Evolutionary conservation across 257 asterid genomes (phyloP).

Genomic region (Solanum tarapatanum): DNA sequence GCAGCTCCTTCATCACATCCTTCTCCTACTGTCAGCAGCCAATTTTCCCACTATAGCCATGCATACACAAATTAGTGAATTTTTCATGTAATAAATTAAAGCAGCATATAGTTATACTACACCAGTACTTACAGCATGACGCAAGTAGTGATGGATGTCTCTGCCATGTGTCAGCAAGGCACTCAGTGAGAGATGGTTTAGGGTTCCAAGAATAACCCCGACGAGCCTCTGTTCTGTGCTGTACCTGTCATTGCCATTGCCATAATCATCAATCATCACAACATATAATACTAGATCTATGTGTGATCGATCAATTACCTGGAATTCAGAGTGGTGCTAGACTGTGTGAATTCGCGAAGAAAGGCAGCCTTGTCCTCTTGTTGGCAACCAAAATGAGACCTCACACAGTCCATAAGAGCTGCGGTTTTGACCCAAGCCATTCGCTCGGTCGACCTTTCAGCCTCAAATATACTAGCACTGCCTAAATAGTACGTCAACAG

Average conservation of each 20-base stretch:
- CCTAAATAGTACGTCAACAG: conserved; percentile 35
- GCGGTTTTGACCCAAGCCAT: conserved; percentile 72
- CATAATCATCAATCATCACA: not conserved
- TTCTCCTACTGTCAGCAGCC: conserved; percentile 35
- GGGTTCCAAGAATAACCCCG: conserved; percentile 24
- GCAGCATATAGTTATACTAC: too few relatives aligned
- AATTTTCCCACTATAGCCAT: conserved; percentile 53
- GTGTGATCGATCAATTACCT: not conserved
- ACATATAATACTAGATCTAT: too few relatives aligned
- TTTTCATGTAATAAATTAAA: too few relatives aligned
- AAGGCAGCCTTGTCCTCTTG: conserved; percentile 28
- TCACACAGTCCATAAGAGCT: conserved; percentile 32
- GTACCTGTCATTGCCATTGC: conserved; percentile 17
- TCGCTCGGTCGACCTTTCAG: conserved; percentile 44
- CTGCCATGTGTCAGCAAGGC: conserved; percentile 43
- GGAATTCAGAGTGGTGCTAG: conserved; percentile 2
- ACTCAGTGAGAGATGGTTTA: conserved; percentile 60
- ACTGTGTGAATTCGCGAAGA: conserved; percentile 23
- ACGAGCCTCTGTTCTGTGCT: conserved; percentile 22
- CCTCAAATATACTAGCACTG: conserved; percentile 50
- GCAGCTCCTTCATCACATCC: conserved; percentile 26
- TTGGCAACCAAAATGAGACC: conserved; percentile 13
- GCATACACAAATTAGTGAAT: not conserved
- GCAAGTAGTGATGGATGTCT: conserved; percentile 36
- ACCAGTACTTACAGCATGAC: conserved; percentile 29